Conservation (phyloP, 345 rosid species). For the Iberis pinnata region DNA sequence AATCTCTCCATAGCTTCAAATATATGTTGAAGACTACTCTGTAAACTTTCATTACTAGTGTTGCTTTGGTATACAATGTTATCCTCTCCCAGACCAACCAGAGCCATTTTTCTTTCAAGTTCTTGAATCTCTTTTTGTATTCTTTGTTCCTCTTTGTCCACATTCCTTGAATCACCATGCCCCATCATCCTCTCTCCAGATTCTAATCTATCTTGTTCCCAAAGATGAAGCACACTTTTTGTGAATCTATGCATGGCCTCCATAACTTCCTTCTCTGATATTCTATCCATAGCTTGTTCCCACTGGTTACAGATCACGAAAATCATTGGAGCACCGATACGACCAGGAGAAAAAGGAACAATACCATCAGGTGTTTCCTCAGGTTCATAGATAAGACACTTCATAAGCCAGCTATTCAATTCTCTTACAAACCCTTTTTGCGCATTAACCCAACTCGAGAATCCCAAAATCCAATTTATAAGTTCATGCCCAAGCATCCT, state of each 20-base stretch:
- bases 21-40: slow-evolving; percentile 57
- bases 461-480: slow-evolving; percentile 61
- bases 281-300: slow-evolving; percentile 69
- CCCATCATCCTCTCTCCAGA: slow-evolving; percentile 46
- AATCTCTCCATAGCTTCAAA: slow-evolving; percentile 93
- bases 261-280: slow-evolving; percentile 85
- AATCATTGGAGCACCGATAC: slow-evolving; percentile 85
- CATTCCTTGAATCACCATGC: slow-evolving; percentile 49
- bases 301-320: slow-evolving; percentile 95
- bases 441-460: slow-evolving; percentile 70
- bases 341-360: slow-evolving; percentile 88
- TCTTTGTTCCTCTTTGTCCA: slow-evolving; percentile 78
- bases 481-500: slow-evolving; percentile 70
- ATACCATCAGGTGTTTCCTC: slow-evolving; percentile 84
- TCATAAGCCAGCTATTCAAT: slow-evolving; percentile 77
- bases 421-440: slow-evolving; percentile 73
- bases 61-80: slow-evolving; percentile 60
- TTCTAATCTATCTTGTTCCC: slow-evolving; percentile 70
- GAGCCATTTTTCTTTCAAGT: slow-evolving; percentile 65
- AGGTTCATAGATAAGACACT: slow-evolving; percentile 78
- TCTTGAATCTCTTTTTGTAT: slow-evolving; percentile 89
- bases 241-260: slow-evolving; percentile 64
- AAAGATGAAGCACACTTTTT: slow-evolving; percentile 53
- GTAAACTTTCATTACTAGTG: slow-evolving; percentile 54
- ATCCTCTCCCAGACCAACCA: slow-evolving; percentile 33